Evolutionary conservation across 495 filamentous ascomycete genomes (phyloP), one percentile per base, ranked within the genome.

Genomic region (Recurvomyces mirabilis): DNA sequence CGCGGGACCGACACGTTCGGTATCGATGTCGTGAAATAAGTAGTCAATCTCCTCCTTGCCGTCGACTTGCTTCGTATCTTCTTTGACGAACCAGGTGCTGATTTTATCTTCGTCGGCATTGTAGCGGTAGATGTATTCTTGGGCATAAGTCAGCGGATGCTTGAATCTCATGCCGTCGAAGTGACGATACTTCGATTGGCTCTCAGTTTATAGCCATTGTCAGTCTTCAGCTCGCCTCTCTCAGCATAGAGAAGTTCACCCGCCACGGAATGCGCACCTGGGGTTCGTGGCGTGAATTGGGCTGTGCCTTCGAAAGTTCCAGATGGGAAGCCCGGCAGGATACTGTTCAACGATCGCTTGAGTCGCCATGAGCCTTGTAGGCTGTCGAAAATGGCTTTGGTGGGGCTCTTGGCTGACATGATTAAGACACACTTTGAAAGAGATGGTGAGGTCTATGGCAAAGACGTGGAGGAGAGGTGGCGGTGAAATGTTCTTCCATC

Each of bases 241-340:
- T 84, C 81, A 38, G 73, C 54, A 58, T 84, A 84, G 17, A 85
- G 63, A 46, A 84, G 82, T 55, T 85, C 81, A 1, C 55, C 54
- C 17, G 48, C 29, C 25, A 48, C 57, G n/a, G 4, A 37, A 9
- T 50, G 18, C 26, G 53, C 46, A 5, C 53, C 52, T 14, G 63
- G 46, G 29, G 42, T 42, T 28, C 81, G 64, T 1, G 84, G 75
- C 18, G 70, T 58, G 47, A 93, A 87, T 5, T 59, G 65, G 14
- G 81, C 76, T 0, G 63, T 72, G 11, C 84, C 85, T 6, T 60
- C 63, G 24, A 80, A 76, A 19, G 63, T 72, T 0, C 79, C 81
- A 41, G 69, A 75, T 0, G 79, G 77, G 41, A 73, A 73, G 15
- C 65, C 65, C 0, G 68, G 61, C 4, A 74, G 55, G 5, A 54